These are phyloP conservation scores for Posidonia oceanica DNA, from an alignment of 116 monocot genomes.

Conservation along the genomic window DNA sequence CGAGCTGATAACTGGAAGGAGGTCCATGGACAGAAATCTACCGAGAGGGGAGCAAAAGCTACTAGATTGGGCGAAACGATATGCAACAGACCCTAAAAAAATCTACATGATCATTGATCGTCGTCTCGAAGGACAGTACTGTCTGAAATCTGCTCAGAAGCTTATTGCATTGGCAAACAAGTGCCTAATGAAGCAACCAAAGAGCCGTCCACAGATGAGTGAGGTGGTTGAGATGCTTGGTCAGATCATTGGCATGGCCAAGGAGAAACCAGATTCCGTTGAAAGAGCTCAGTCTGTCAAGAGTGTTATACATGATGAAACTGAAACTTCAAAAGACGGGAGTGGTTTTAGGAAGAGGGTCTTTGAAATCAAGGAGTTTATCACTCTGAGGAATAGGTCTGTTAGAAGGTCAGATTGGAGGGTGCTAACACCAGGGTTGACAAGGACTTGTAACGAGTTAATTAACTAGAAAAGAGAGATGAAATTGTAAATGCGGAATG, in stretches of 20 bases:
- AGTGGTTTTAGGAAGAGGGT: constrained; percentile 8
- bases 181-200: constrained; percentile 47
- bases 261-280: constrained; percentile 1
- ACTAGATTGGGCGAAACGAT: constrained; percentile 46
- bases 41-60: constrained; percentile 47
- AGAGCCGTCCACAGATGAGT: constrained; percentile 44
- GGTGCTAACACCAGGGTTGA: constrained; percentile 13
- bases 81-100: constrained; percentile 26
- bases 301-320: not conserved
- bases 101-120: constrained; percentile 35
- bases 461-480: not conserved
- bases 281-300: not conserved
- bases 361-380: constrained; percentile 28
- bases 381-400: constrained; percentile 20
- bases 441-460: constrained; percentile 5
- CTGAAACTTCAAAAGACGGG: not conserved
- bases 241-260: constrained; percentile 26
- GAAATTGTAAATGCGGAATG: not conserved
- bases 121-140: constrained; percentile 28
- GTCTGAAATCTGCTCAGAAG: constrained; percentile 28
- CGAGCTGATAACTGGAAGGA: constrained; percentile 49
- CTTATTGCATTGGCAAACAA: constrained; percentile 32
- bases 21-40: constrained; percentile 38
- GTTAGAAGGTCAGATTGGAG: constrained; percentile 33
- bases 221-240: constrained; percentile 36